A percentile compares a stretch with the other conserved stretches of the same genome.
Evolutionary conservation across 345 rosid genomes (phyloP).

Genomic region (Salix suchowensis): DNA sequence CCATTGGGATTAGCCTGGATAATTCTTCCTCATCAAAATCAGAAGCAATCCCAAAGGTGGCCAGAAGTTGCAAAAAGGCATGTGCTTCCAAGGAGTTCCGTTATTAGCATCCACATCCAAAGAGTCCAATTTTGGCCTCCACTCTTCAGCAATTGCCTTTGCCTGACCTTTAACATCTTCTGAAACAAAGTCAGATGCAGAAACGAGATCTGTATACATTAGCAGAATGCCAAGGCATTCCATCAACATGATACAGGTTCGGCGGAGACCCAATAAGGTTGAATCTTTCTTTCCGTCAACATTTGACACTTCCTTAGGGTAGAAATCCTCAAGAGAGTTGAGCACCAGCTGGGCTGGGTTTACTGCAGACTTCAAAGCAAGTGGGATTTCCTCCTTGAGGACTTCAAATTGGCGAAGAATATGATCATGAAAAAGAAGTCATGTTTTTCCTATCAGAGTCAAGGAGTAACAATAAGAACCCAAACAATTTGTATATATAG

Average conservation of each 20-base stretch:
- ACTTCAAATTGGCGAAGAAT: no score
- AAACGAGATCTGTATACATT: slow-evolving; percentile 34
- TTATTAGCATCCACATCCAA: slow-evolving; percentile 81
- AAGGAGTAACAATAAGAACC: no score
- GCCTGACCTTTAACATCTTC: slow-evolving; percentile 68
- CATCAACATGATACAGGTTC: slow-evolving; percentile 99
- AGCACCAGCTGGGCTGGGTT: slow-evolving; percentile 41
- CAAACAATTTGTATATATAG: no score
- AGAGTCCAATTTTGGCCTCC: slow-evolving; percentile 79
- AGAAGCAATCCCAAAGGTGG: slow-evolving; percentile 46
- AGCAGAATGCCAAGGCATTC: slow-evolving; percentile 89
- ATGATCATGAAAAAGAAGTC: no score
- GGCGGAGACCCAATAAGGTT: slow-evolving; percentile 77
- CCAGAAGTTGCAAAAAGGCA: slow-evolving; percentile 92
- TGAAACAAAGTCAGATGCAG: slow-evolving; percentile 52
- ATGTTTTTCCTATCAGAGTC: no score
- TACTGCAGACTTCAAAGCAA: no score
- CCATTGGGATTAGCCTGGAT: slow-evolving; percentile 82
- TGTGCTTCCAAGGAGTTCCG: slow-evolving; percentile 98
- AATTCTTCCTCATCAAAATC: slow-evolving; percentile 68
- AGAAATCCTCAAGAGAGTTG: slow-evolving; percentile 79
- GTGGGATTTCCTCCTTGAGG: no score
- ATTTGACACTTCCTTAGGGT: slow-evolving; percentile 52
- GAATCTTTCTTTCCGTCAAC: slow-evolving; percentile 88
- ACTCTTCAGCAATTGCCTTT: slow-evolving; percentile 72